Evolutionary conservation across 78 protist genomes (phyloP), one percentile per base, ranked within the genome.

Genomic region (Planoprotostelium fungivorum): DNA sequence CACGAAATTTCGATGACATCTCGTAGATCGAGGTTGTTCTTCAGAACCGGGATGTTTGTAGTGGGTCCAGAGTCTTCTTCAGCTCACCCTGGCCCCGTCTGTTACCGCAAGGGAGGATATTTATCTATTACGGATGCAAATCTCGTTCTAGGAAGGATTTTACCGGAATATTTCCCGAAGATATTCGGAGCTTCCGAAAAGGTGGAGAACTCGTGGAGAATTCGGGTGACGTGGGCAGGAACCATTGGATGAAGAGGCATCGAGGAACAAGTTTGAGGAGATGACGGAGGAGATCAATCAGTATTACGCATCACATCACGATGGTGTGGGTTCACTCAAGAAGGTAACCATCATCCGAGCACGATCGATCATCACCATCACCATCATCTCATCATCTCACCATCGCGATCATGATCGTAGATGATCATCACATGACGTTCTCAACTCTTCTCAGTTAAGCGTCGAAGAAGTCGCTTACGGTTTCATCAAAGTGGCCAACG

Each of bases 41-140:
- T 97, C 88, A 85, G 88, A 0, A 29, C 92, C 38, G 98, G 97
- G 36, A 34, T 89, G 85, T 93, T 97, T 86, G 38, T 28, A 0
- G 98, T 97, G 1, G 99, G 99, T 0, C 99, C 99, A 5, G 99
- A 98, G 87, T 90, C 96, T 16, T 98, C 92, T 0, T 97, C 98
- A 0, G 93, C 95, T 28, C 91, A 86, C 37, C 93, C 94, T 1
- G 98, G 99, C 1, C 99, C 99, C 0, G 98, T 96, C 0, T 98
- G 99, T 92, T 98, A 98, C 90, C 96, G 98, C 83, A 96, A 97
- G 85, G 96, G 96, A 37, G 99, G 98, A 16, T n/a, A 34, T 0
- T 89, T 97, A 29, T 92, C 98, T 1, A 92, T 97, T 29, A 98
- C 99, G 0, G 99, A 98, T 37, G 99, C 99, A 36, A 98, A 98